Base-by-base conservation (phyloP, 371 early-diverging fungal genomes). In the Mucor piriformis region DNA sequence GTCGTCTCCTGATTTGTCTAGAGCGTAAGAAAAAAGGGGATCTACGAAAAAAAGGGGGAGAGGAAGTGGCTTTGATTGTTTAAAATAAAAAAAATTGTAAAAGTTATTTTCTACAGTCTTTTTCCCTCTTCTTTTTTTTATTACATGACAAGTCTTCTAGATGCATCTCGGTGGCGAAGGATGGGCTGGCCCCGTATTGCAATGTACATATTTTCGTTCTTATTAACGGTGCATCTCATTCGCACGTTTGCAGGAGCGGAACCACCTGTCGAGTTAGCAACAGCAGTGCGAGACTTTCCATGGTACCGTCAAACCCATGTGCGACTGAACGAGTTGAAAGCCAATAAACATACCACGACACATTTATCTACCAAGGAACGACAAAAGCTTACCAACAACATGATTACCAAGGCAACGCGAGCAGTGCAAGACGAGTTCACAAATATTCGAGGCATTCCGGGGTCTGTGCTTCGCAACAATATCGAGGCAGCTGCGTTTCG, bases 381-480 rank as follows among this genome's bases (percentile, higher is more conserved):
- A 27, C 37, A 50, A 33, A 20, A 24, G 38, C 42, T 67, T 10
- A 38, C 54, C 7, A 10, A 37, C 5, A 23, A 51, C 3, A 61
- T 61, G 37, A 49, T 58, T 0, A 13, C 8, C 12, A 57, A 29
- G 16, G 65, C 65, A 10, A 53, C 29, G 3, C 18, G 23, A 20
- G 33, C 23, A 13, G 64, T 34, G 8, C 32, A 40, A 16, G 13
- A 15, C 1, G 44, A 38, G 10, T 48, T 59, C 24, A 43, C 42
- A n/a, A n/a, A 55, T 21, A 58, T 55, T 8, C 12, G 50, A 18
- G 57, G 50, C 6, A 74, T 71, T 48, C 59, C 51, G 2, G 74
- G 74, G 20, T 56, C 60, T 24, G 24, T 54, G 15, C 29, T 61
- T 23, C 25, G 16, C 47, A 13, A 29, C 12, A 11, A 44, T 59